phyloP scores from a whole-genome alignment of 2,329 filamentous ascomycete genomes.

The Fusarium marasasianum region DNA sequence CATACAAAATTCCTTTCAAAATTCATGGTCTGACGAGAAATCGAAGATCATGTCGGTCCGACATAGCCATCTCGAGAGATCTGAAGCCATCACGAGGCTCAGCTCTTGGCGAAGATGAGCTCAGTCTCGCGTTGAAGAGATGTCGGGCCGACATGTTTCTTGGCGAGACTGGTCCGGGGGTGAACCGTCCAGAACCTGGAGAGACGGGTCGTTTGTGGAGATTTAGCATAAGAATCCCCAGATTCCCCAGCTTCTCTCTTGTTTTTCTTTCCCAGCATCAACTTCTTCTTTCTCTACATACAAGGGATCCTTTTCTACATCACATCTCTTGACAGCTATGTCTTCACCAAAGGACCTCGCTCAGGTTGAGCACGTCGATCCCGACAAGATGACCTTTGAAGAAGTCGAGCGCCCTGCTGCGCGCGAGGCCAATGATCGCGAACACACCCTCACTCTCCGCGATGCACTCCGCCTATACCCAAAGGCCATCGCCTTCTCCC shows the following conservation, averaged over 20 bases:
- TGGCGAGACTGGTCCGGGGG: not conserved
- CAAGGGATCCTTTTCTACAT: not conserved
- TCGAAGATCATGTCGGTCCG: constrained; percentile 14
- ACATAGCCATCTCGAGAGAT: not conserved
- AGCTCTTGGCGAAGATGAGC: constrained; percentile 1
- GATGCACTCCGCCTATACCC: constrained; percentile 52
- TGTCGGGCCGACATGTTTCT: constrained; percentile 2
- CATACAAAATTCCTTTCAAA: not conserved
- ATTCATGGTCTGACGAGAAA: constrained; percentile 1
- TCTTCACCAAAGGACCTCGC: constrained; percentile 8
- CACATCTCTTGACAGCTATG: not conserved
- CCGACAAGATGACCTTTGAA: constrained; percentile 3
- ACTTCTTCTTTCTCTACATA: not conserved
- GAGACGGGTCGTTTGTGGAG: constrained; percentile 10
- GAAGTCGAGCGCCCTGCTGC: constrained; percentile 12
- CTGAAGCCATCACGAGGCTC: constrained; percentile 19
- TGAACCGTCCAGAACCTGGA: not conserved
- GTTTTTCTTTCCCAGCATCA: not conserved
- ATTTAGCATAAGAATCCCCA: constrained; percentile 18
- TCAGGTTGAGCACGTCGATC: constrained; percentile 20
- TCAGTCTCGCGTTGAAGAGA: not conserved
- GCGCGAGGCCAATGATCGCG: constrained; percentile 18
- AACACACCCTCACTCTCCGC: constrained; percentile 46
- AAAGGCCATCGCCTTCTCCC: constrained; percentile 49
- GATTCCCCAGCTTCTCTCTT: constrained; percentile 6